Percentiles rank a stretch among this genome's conserved stretches.
These are phyloP conservation scores for Tetracladium maxilliforme DNA, from an alignment of 2,329 filamentous ascomycete genomes.

Conservation along the genomic window DNA sequence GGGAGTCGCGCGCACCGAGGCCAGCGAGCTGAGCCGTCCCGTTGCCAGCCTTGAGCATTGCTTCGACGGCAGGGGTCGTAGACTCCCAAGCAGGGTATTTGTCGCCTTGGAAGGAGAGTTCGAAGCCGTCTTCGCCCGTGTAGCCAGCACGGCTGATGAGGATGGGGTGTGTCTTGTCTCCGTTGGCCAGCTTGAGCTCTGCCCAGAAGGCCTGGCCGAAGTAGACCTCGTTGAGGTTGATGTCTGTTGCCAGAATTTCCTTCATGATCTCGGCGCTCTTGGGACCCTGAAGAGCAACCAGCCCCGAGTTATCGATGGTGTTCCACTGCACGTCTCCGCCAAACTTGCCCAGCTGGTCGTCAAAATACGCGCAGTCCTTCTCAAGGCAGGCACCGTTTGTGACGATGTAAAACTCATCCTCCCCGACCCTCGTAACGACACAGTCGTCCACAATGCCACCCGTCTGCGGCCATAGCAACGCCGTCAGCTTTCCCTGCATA, in stretches of 20 bases:
- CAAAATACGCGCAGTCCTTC: slow-evolving; percentile 72
- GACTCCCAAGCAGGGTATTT: slow-evolving; percentile 47
- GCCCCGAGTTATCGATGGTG: slow-evolving; percentile 55
- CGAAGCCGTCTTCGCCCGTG: slow-evolving; percentile 96
- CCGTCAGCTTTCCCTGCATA: slow-evolving; percentile 70
- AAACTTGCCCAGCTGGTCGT: slow-evolving; percentile 49
- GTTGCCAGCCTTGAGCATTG: slow-evolving; percentile 35
- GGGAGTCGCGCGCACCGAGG: slow-evolving; percentile 78
- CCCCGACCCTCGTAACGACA: slow-evolving; percentile 68
- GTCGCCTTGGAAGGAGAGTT: slow-evolving; percentile 88
- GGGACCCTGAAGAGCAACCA: slow-evolving; percentile 85
- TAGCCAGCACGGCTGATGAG: slow-evolving; percentile 85
- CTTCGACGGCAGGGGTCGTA: slow-evolving; percentile 52
- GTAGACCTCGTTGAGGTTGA: slow-evolving; percentile 52
- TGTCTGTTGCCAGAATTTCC: slow-evolving; percentile 38
- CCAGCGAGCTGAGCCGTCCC: slow-evolving; percentile 64
- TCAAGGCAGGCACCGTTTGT: slow-evolving; percentile 87
- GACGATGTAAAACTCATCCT: slow-evolving; percentile 76
- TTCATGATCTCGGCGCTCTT: slow-evolving; percentile 55
- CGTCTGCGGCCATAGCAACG: slow-evolving; percentile 61
- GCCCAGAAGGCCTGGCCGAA: slow-evolving; percentile 66
- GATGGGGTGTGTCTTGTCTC: slow-evolving; percentile 30
- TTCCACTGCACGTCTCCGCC: slow-evolving; percentile 50
- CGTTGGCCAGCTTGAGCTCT: slow-evolving; percentile 45
- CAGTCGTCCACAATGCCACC: slow-evolving; percentile 94